Conservation (phyloP, 2,329 filamentous ascomycete species). For the Diaporthe australafricana region DNA sequence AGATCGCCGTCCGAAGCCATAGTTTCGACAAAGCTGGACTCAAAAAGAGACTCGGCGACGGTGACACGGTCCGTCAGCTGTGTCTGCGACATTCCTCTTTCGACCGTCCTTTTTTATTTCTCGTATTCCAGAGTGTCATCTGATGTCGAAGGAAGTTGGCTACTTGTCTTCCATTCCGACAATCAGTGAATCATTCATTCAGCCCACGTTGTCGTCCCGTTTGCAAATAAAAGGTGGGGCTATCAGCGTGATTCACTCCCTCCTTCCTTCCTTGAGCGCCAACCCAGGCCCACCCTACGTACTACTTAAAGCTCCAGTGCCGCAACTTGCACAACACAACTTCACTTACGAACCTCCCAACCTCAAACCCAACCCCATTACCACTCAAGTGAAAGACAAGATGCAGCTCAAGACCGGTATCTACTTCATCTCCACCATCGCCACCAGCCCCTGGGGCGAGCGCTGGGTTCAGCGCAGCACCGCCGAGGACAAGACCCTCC, state of each 20-base stretch:
- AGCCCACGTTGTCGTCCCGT: too few species aligned
- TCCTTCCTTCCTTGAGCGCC: neutral
- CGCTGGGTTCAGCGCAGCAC: slow-evolving; percentile 26
- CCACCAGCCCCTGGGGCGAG: slow-evolving; percentile 26
- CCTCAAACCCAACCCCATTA: neutral
- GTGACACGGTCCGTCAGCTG: neutral
- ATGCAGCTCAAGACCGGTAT: slow-evolving; percentile 28
- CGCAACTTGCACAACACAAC: too few species aligned
- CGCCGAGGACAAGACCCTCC: neutral
- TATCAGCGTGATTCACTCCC: neutral
- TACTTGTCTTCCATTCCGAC: neutral
- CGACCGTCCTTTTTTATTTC: neutral
- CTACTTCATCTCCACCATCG: slow-evolving; percentile 31
- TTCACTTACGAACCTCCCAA: neutral
- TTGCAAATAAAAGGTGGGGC: neutral
- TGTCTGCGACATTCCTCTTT: neutral
- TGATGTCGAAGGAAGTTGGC: slow-evolving; percentile 9
- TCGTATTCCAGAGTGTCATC: neutral
- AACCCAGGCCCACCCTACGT: neutral
- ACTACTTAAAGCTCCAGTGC: too few species aligned
- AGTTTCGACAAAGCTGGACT: neutral
- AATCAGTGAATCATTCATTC: neutral
- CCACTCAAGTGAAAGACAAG: neutral
- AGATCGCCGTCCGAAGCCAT: neutral
- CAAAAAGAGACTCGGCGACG: neutral